phyloP scores from a whole-genome alignment of 257 asterid genomes.

The Rubia yunnanensis region DNA sequence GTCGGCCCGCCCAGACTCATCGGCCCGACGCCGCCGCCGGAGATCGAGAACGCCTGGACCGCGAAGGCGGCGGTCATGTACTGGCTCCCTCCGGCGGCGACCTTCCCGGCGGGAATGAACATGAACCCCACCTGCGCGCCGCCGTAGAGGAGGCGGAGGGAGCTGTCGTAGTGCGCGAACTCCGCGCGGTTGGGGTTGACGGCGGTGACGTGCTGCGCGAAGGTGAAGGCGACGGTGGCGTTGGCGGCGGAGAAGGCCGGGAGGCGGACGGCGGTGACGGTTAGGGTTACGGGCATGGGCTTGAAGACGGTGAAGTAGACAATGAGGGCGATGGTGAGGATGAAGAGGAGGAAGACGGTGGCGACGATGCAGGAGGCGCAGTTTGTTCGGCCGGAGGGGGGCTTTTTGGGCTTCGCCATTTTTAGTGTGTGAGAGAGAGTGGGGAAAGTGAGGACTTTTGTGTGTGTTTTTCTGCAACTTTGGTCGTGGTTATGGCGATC shows the following conservation, averaged over 20 bases:
- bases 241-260: constrained; percentile 65
- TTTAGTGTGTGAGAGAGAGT: neutral
- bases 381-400: constrained; percentile 66
- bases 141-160: constrained; percentile 59
- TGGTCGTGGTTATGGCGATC: constrained; percentile 6
- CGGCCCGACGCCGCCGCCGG: constrained; percentile 23
- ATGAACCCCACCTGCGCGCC: constrained; percentile 73
- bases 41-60: constrained; percentile 55
- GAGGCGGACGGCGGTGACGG: constrained; percentile 63
- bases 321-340: constrained; percentile 34
- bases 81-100: constrained; percentile 50
- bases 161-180: constrained; percentile 80
- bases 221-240: constrained; percentile 68
- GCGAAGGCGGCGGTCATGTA: constrained; percentile 77
- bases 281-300: constrained; percentile 51
- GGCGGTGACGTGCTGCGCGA: constrained; percentile 63
- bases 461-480: neutral
- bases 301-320: constrained; percentile 71
- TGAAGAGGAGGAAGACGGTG: constrained; percentile 53
- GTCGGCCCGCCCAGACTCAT: constrained; percentile 31
- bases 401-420: constrained; percentile 46
- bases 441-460: neutral
- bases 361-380: constrained; percentile 74
- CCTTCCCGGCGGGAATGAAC: constrained; percentile 85
- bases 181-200: constrained; percentile 67